phyloP scores from a whole-genome alignment of 768 basidiomycete genomes.

The Tricholomella constricta region DNA sequence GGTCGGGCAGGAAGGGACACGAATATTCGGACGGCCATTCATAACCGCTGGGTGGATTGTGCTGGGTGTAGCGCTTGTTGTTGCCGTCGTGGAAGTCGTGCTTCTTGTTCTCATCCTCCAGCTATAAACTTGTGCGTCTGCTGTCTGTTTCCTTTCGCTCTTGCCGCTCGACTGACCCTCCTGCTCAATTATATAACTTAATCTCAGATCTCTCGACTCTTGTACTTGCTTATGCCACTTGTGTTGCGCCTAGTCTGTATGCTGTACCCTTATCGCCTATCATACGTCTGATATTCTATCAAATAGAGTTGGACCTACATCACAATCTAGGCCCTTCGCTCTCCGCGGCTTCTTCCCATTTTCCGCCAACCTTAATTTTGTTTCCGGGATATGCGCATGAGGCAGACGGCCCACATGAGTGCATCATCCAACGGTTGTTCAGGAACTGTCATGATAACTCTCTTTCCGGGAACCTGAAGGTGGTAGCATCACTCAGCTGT shows the following conservation, averaged over 20 bases:
- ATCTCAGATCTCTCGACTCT: not conserved
- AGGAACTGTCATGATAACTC: too few species aligned
- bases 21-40: conserved; percentile 77
- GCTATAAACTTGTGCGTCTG: conserved; percentile 10
- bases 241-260: not conserved
- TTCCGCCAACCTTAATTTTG: too few species aligned
- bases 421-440: too few species aligned
- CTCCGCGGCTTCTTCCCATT: too few species aligned
- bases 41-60: conserved; percentile 81
- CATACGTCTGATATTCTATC: not conserved
- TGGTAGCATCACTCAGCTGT: too few species aligned
- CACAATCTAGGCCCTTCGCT: not conserved
- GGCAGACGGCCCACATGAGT: too few species aligned
- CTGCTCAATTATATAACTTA: too few species aligned
- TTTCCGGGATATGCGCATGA: not conserved
- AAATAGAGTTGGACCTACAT: not conserved
- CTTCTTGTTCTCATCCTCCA: conserved; percentile 63
- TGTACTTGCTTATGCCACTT: not conserved
- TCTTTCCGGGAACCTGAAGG: too few species aligned
- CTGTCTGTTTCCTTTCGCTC: not conserved
- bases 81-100: conserved; percentile 64
- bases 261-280: not conserved
- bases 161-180: not conserved
- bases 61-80: conserved; percentile 57
- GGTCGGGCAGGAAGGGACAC: conserved; percentile 58